Evolutionary conservation across 305 asterid genomes (phyloP).

Genomic region (Fraxinus ornus): DNA sequence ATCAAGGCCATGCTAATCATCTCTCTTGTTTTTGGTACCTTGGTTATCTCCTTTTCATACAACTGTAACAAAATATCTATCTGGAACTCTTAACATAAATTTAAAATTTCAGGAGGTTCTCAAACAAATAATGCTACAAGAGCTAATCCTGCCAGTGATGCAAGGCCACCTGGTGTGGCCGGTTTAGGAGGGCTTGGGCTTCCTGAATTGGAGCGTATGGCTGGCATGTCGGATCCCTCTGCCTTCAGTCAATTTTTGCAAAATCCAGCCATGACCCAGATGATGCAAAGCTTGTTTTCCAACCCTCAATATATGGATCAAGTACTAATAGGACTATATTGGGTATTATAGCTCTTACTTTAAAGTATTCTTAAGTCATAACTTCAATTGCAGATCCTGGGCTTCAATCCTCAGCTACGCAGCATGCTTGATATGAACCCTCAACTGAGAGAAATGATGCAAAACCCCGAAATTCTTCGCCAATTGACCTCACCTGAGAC

Average conservation of each 20-base stretch:
- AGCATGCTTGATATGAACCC: conserved; percentile 47
- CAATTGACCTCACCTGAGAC: conserved; percentile 52
- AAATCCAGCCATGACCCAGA: conserved; percentile 59
- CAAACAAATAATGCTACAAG: conserved; percentile 46
- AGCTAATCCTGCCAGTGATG: conserved; percentile 48
- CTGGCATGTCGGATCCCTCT: conserved; percentile 38
- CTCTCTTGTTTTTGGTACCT: not conserved
- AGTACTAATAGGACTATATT: conserved; percentile 29
- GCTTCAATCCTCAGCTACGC: conserved; percentile 41
- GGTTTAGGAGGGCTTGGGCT: conserved; percentile 51
- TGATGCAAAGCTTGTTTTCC: conserved; percentile 66
- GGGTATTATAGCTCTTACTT: conserved; percentile 8
- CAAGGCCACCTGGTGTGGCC: conserved; percentile 34
- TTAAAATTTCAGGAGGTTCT: conserved; percentile 37
- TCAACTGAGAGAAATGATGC: conserved; percentile 61
- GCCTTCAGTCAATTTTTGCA: conserved; percentile 45
- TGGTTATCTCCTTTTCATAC: not conserved
- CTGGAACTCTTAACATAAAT: conserved; percentile 5
- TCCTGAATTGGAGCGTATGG: conserved; percentile 38
- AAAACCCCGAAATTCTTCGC: conserved; percentile 54
- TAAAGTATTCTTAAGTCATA: conserved; percentile 10
- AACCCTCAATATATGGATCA: conserved; percentile 62
- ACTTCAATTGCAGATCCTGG: conserved; percentile 39
- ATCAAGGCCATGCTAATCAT: not conserved
- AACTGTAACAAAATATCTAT: not conserved